Percentiles rank a stretch among this genome's conserved stretches.
These are phyloP conservation scores for Sequoia sempervirens DNA, from an alignment of 75 land plant genomes.

Conservation along the genomic window DNA sequence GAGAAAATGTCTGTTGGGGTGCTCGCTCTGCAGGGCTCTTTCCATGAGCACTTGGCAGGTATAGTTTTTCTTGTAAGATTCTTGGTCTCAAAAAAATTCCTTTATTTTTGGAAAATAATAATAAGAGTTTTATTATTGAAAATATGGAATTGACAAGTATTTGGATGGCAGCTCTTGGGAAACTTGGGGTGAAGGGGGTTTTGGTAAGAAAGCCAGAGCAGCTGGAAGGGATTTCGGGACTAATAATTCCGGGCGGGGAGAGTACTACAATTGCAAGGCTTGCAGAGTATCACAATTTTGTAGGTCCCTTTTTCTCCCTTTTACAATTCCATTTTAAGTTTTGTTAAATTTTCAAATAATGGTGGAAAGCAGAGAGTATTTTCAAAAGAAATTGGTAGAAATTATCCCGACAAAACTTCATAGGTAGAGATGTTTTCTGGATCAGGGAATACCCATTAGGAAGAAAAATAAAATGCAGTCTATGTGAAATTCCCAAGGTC, in stretches of 20 bases:
- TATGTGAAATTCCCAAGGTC: background rate
- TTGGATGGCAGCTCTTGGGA: slow-evolving; percentile 50
- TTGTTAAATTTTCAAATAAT: background rate
- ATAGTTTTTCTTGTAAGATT: background rate
- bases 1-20: slow-evolving; percentile 58
- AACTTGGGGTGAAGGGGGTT: slow-evolving; percentile 78
- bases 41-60: slow-evolving; percentile 70
- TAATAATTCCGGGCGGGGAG: slow-evolving; percentile 97
- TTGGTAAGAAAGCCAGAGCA: slow-evolving; percentile 92
- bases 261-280: slow-evolving; percentile 99
- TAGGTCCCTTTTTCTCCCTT: slow-evolving; percentile 11
- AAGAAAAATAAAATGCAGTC: too few relatives aligned
- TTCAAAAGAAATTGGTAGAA: background rate
- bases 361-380: background rate
- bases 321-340: background rate
- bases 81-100: background rate
- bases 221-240: slow-evolving; percentile 51
- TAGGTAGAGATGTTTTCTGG: too few relatives aligned
- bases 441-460: too few relatives aligned
- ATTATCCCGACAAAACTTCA: background rate
- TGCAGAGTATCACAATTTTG: slow-evolving; percentile 83
- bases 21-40: slow-evolving; percentile 78
- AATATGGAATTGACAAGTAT: background rate
- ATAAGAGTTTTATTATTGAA: background rate
- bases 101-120: background rate